Percentiles rank a stretch among this genome's conserved stretches.
Conservation (phyloP, 2,329 filamentous ascomycete species). For the Rhinocladiella mackenziei region DNA sequence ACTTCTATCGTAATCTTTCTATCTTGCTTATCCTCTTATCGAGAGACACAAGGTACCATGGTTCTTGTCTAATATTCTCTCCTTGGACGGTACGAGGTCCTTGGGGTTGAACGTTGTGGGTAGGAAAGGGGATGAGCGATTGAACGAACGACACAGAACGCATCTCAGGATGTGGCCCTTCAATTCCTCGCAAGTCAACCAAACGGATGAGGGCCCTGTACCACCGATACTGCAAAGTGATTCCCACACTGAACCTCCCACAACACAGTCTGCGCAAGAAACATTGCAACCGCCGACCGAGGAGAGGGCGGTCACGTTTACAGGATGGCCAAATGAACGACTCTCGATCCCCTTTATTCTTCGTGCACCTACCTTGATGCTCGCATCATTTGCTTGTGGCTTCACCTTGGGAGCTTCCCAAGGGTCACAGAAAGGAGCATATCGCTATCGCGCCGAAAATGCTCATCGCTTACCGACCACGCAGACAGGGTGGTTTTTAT, state of each 20-base stretch:
- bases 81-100: not conserved
- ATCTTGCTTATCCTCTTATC: no score
- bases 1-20: no score
- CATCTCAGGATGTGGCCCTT: constrained; percentile 24
- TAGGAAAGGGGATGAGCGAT: no score
- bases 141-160: not conserved
- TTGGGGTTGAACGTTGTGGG: not conserved
- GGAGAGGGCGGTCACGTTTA: constrained; percentile 29
- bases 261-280: not conserved
- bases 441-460: constrained; percentile 92
- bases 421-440: constrained; percentile 67
- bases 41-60: no score
- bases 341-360: constrained; percentile 61
- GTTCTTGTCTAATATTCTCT: not conserved
- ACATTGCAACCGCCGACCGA: not conserved
- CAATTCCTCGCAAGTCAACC: constrained; percentile 7
- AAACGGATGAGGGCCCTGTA: not conserved
- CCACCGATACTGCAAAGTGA: not conserved
- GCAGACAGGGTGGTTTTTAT: constrained; percentile 91
- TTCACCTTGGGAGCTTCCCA: constrained; percentile 66
- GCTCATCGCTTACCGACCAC: constrained; percentile 84
- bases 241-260: not conserved
- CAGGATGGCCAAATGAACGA: constrained; percentile 34
- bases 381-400: constrained; percentile 64
- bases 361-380: constrained; percentile 63